Percentiles rank a stretch among this genome's conserved stretches.
These are phyloP conservation scores for Pyrenochaeta sp. DNA, from an alignment of 2,329 filamentous ascomycete species.

Conservation along the genomic window DNA sequence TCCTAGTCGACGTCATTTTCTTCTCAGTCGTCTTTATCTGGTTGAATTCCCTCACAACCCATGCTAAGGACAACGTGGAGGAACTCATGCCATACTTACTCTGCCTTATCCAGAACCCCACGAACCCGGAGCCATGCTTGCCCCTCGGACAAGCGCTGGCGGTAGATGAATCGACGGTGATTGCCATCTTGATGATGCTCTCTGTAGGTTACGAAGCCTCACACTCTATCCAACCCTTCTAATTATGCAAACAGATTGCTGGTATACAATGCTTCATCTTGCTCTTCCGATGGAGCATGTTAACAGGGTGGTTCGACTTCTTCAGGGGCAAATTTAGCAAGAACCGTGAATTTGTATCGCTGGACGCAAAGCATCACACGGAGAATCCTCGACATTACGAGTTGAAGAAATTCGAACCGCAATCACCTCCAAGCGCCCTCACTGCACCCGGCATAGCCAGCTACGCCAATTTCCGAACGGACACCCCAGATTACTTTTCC, in stretches of 20 bases:
- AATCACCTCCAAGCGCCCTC: conserved; percentile 38
- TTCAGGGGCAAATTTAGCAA: conserved; percentile 58
- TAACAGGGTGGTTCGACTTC: conserved; percentile 81
- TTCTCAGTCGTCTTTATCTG: conserved; percentile 92
- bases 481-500: conserved; percentile 47
- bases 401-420: conserved; percentile 43
- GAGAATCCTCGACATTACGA: conserved; percentile 46
- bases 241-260: conserved; percentile 59
- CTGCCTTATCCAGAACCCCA: conserved; percentile 70
- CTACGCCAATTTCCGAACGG: conserved; percentile 33
- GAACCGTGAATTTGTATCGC: conserved; percentile 86
- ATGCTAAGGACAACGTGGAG: conserved; percentile 62
- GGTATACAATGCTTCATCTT: conserved; percentile 86
- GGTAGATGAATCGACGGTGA: conserved; percentile 77
- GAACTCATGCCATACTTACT: conserved; percentile 71
- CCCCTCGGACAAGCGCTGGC: conserved; percentile 67
- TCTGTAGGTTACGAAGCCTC: conserved; percentile 64
- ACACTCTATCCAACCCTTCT: background rate
- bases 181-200: conserved; percentile 83
- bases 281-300: conserved; percentile 83
- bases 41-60: conserved; percentile 70
- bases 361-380: conserved; percentile 69
- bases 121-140: conserved; percentile 73
- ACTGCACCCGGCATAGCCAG: conserved; percentile 35
- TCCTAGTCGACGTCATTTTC: conserved; percentile 90